Base-by-base conservation (phyloP, 1,284 basidiomycete genomes). In the Albatrellus sp. region DNA sequence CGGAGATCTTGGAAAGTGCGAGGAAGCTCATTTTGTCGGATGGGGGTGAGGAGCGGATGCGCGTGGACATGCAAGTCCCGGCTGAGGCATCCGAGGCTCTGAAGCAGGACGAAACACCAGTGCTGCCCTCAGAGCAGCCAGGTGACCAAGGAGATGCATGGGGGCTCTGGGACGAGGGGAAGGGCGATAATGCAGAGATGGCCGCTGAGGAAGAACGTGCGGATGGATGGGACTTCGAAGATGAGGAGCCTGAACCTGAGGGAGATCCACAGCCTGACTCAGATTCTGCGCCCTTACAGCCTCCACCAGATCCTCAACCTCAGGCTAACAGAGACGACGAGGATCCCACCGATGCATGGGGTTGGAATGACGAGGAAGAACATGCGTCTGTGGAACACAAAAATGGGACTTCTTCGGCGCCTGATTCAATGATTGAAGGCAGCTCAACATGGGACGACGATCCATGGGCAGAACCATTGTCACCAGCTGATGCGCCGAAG, bases 21-120 rank as follows among this genome's bases (percentile, higher is more conserved):
- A 68, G 85, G 43, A 54, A 54, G 14, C 64, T 74, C 40, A 65
- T 83, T 31, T 52, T 75, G 11, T 53, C 58, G 37, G 45, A 59
- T 20, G 47, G 55, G 14, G 48, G 60, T 46, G 54, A 46, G 28
- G 45, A 34, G 12, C 60, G 60, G 3, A 65, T 72, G 53, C 54
- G 55, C 19, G 63, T 64, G 1, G 66, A 97, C 96, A 60, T 93
- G 90, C 60, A 87, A 87, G 53, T 72, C 61, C n/a, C 46, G 40
- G n/a, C 28, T 37, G 8, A 33, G 14, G 24, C 24, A 24, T 24
- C 24, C 7, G 24, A 24, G 7, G 24, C 24, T 24, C 24, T 7
- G 24, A 24, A 7, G 24, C 24, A 7, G 24, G 24, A 24, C 24
- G 24, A 24, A 24, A 7, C 24, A 24, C 24, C 24, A 24, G 24